Base-by-base conservation (phyloP, 805 yeast genomes). In the Cyberlindnera euphorbiiphila region DNA sequence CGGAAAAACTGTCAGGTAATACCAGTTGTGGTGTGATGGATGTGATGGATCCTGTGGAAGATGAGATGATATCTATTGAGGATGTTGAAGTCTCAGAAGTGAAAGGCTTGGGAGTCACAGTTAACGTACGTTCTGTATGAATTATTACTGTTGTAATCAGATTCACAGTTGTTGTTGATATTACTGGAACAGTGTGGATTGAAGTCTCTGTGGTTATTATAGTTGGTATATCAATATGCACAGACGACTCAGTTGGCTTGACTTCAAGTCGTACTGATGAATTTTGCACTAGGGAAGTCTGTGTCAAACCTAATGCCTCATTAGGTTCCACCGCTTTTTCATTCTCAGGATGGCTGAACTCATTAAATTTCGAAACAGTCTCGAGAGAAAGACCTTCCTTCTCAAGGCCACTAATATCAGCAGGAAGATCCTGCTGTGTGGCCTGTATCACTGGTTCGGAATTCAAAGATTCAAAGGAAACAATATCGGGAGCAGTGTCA, bases 151-250 rank as follows among this genome's bases (percentile, higher is more conserved):
- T 42, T 13, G 38, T 18, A 10, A 19, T 5, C 8, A 21, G 15
- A 4, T 29, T 6, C 21, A 12, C 15, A 4, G 25, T 8, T 9
- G 14, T n/a, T 19, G 32, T 21, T 3, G 17, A 7, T 8, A 19
- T 5, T 5, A 29, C 17, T 4, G 36, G 20, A 11, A 42, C 13
- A 6, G 40, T 27, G 20, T 38, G 38, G n/a, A 39, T 42, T 3
- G 45, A 31, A 7, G 41, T 42, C 6, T 29, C 27, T 3, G 42
- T 37, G 6, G 36, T 24, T 2, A 40, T 37, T 5, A 40, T 29
- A 4, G 30, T 19, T 4, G 16, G 20, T 13, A 24, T 14, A 3
- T 11, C 36, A 8, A 20, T 18, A 14, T n/a, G 13, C 7, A 7
- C 25, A 17, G 28, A 15, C 7, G 14, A 11, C 11, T 21, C 24